phyloP scores from a whole-genome alignment of 306 rosid species.

The Cicer judaicum region DNA sequence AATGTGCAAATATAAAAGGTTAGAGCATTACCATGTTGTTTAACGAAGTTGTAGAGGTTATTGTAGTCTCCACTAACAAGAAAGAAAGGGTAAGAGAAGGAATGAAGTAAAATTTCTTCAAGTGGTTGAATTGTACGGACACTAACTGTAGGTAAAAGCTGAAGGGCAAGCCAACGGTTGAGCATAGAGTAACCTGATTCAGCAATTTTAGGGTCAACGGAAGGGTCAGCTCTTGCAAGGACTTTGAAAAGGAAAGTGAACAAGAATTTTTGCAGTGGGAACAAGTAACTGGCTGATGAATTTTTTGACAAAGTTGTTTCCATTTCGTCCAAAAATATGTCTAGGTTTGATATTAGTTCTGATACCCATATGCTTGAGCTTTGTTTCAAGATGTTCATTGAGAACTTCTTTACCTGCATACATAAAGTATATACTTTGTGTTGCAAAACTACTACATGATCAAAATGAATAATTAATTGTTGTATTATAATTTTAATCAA shows the following conservation, averaged over 20 bases:
- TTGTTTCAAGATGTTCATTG: slow-evolving; percentile 58
- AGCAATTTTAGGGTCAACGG: slow-evolving; percentile 59
- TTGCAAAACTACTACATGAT: not conserved
- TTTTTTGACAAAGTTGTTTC: slow-evolving; percentile 59
- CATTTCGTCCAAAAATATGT: slow-evolving; percentile 60
- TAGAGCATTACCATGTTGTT: slow-evolving; percentile 60
- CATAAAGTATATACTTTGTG: not conserved
- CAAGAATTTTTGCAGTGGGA: slow-evolving; percentile 62
- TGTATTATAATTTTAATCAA: not conserved
- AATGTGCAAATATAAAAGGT: not conserved
- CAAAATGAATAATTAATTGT: not conserved
- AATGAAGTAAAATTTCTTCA: slow-evolving; percentile 85
- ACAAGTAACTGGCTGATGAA: slow-evolving; percentile 43
- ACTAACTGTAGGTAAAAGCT: slow-evolving; percentile 71
- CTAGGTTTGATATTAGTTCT: slow-evolving; percentile 58
- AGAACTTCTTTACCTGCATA: slow-evolving; percentile 68
- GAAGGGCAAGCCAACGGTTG: slow-evolving; percentile 81
- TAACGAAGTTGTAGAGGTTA: slow-evolving; percentile 58
- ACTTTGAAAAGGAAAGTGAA: slow-evolving; percentile 67
- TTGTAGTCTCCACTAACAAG: slow-evolving; percentile 75
- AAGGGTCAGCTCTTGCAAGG: slow-evolving; percentile 69
- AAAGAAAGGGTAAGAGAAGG: slow-evolving; percentile 72
- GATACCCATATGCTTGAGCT: slow-evolving; percentile 76
- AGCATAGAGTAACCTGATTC: slow-evolving; percentile 64
- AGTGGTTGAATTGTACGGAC: slow-evolving; percentile 77